Evolutionary conservation across 179 eudicot genomes (phyloP).

Genomic region (Actinidia chinensis): DNA sequence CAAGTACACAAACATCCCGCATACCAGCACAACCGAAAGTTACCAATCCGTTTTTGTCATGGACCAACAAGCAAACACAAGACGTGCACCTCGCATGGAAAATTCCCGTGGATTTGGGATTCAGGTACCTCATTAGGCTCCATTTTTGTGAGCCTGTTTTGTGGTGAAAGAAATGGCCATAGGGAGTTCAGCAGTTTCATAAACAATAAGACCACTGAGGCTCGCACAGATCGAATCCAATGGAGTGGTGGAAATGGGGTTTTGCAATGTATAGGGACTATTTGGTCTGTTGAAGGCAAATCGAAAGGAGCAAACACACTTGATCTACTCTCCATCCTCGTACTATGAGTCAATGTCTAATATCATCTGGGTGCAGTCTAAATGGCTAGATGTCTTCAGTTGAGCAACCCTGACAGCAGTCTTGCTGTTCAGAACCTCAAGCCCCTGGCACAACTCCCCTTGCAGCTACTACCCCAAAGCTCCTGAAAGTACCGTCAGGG

Average conservation of each 20-base stretch:
- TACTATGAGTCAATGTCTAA: neutral
- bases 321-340: conserved; percentile 12
- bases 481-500: neutral
- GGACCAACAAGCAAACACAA: neutral
- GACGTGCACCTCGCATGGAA: neutral
- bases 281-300: conserved; percentile 17
- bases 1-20: neutral
- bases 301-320: conserved; percentile 15
- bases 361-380: neutral
- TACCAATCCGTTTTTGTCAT: neutral
- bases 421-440: neutral
- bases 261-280: conserved; percentile 28
- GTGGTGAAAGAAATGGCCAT: conserved; percentile 6
- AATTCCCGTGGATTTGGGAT: conserved; percentile 23
- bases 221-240: conserved; percentile 10
- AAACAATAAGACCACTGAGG: conserved; percentile 22
- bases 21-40: neutral
- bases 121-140: conserved; percentile 14
- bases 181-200: conserved; percentile 23
- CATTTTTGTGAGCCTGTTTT: conserved; percentile 26
- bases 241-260: conserved; percentile 23
- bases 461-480: neutral
- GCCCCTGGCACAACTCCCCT: neutral
- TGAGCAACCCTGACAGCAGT: conserved; percentile 19
- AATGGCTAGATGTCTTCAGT: conserved; percentile 13